Conservation (phyloP, 1,284 basidiomycete species). For the Marasmius sp. region DNA sequence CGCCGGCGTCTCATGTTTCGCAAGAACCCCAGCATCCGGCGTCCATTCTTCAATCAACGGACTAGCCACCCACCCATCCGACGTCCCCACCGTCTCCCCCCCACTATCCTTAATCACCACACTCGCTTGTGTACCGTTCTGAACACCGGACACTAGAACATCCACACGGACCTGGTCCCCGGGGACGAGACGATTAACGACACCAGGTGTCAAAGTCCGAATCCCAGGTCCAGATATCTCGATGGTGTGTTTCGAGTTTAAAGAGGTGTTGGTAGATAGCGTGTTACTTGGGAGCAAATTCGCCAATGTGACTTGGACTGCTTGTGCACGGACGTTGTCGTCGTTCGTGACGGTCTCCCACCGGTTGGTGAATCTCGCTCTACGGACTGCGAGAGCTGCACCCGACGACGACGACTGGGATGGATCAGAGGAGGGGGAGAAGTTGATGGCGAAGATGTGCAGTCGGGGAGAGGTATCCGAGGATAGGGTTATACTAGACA, state of each 20-base stretch:
- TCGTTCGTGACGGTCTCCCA: conserved; percentile 43
- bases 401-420: conserved; percentile 2
- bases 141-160: conserved; percentile 33
- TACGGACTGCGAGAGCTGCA: conserved; percentile 36
- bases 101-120: conserved; percentile 31
- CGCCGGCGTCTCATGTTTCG: conserved; percentile 47
- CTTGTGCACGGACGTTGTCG: conserved; percentile 35
- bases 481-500: conserved; percentile 42
- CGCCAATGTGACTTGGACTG: conserved; percentile 45
- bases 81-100: conserved; percentile 31
- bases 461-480: conserved; percentile 29
- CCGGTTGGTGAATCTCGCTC: conserved; percentile 39
- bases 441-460: conserved; percentile 46
- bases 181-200: conserved; percentile 40
- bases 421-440: conserved; percentile 30
- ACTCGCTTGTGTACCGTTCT: conserved; percentile 28
- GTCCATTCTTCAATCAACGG: conserved; percentile 41
- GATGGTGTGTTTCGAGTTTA: conserved; percentile 34
- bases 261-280: conserved; percentile 23
- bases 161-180: conserved; percentile 46
- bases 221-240: conserved; percentile 36
- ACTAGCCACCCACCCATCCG: conserved; percentile 34
- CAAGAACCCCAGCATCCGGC: conserved; percentile 35
- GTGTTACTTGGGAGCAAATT: conserved; percentile 40
- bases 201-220: conserved; percentile 34